These are phyloP conservation scores for Cardamine resedifolia DNA, from an alignment of 345 rosid species.

Conservation along the genomic window DNA sequence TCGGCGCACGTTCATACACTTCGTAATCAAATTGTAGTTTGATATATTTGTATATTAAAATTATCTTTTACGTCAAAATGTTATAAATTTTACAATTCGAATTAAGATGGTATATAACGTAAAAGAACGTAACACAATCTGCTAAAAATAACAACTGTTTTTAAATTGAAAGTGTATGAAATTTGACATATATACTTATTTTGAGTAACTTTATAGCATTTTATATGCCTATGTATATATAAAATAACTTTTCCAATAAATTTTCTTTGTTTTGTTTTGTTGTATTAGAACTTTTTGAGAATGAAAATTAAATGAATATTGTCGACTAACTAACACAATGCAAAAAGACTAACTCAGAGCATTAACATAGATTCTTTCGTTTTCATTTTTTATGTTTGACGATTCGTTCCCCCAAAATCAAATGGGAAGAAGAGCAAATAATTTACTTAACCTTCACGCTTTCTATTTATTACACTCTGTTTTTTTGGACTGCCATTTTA, in stretches of 20 bases:
- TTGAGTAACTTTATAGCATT: not conserved
- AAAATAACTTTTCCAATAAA: not conserved
- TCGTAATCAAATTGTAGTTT: conserved; percentile 25
- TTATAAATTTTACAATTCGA: not conserved
- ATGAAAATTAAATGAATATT: not conserved
- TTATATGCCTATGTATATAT: not conserved
- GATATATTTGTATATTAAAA: not conserved
- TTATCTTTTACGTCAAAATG: not conserved
- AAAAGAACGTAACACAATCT: not conserved
- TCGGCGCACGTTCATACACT: conserved; percentile 34
- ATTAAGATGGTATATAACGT: not conserved
- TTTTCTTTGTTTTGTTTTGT: not conserved
- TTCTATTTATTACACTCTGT: conserved; percentile 37
- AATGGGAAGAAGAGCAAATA: conserved; percentile 36
- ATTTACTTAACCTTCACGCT: conserved; percentile 40
- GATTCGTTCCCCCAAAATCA: conserved; percentile 31
- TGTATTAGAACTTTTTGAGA: not conserved
- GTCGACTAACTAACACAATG: not conserved
- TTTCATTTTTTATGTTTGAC: not conserved
- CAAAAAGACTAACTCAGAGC: not conserved
- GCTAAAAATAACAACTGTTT: not conserved
- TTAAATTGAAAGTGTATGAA: not conserved
- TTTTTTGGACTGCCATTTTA: conserved; percentile 34
- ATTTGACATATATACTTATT: not conserved
- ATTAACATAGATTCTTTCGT: not conserved